Percentiles rank a stretch among this genome's conserved stretches.
phyloP scores from a whole-genome alignment of 1,284 basidiomycete genomes.

The Fomitopsis schrenkii region DNA sequence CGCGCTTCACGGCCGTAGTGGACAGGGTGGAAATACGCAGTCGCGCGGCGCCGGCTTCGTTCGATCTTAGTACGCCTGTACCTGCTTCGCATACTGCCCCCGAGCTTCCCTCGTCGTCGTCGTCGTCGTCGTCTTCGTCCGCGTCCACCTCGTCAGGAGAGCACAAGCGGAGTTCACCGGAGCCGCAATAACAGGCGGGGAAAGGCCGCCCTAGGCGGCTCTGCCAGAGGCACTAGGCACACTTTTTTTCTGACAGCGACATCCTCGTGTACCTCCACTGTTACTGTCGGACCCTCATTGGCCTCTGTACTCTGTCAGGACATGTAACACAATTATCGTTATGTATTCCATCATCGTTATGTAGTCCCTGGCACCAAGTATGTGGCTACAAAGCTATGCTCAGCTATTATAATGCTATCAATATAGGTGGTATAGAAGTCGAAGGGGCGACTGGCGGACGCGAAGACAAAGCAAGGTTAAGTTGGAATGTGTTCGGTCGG shows the following conservation, averaged over 20 bases:
- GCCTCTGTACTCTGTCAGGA: too few species aligned
- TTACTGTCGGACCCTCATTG: too few species aligned
- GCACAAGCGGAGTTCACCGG: background rate
- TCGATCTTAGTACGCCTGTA: background rate
- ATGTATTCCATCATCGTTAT: background rate
- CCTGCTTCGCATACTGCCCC: background rate
- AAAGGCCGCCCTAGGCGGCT: too few species aligned
- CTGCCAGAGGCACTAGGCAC: background rate
- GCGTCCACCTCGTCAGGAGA: background rate
- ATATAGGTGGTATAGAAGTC: background rate
- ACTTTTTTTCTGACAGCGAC: background rate
- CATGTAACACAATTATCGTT: background rate
- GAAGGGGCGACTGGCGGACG: too few species aligned
- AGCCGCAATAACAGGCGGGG: background rate
- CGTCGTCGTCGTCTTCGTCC: background rate
- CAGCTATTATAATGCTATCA: background rate
- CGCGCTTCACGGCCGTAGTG: background rate
- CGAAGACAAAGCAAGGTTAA: too few species aligned
- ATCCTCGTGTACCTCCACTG: too few species aligned
- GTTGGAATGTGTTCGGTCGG: too few species aligned
- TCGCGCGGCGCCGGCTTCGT: background rate
- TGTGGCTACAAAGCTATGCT: background rate
- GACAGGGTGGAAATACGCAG: background rate
- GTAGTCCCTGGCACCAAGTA: background rate
- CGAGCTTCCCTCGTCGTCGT: background rate